phyloP scores from a whole-genome alignment of 768 basidiomycete species.

The Leccinum boreale region DNA sequence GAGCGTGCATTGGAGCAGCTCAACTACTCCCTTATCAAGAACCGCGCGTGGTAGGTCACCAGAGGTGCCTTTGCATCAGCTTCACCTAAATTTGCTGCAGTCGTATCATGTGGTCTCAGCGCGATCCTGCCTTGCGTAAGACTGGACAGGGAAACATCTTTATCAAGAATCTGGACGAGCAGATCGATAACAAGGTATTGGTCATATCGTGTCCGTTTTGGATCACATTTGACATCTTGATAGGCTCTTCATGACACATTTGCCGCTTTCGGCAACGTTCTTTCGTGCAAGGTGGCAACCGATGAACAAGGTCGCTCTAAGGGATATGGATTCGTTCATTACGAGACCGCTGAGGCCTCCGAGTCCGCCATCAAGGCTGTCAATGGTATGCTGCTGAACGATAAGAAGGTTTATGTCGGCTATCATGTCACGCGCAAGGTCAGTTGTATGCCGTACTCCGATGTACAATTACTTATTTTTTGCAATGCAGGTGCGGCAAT shows the following conservation, averaged over 20 bases:
- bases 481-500: conserved; percentile 77
- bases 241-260: conserved; percentile 99
- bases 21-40: conserved; percentile 99
- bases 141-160: conserved; percentile 99
- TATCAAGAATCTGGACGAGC: conserved; percentile 98
- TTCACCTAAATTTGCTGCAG: conserved; percentile 35
- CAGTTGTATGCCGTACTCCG: conserved; percentile 11
- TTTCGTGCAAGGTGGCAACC: conserved; percentile 98
- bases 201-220: background rate
- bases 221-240: background rate
- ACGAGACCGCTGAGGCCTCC: conserved; percentile 96
- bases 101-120: conserved; percentile 99
- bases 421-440: conserved; percentile 97
- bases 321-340: conserved; percentile 99
- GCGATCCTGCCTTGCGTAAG: conserved; percentile 98
- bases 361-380: conserved; percentile 97
- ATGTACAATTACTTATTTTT: background rate
- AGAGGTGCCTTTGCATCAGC: background rate
- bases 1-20: conserved; percentile 98
- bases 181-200: conserved; percentile 91
- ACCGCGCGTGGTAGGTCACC: conserved; percentile 81
- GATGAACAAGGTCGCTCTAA: conserved; percentile 95
- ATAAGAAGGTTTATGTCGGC: conserved; percentile 99
- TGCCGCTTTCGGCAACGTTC: conserved; percentile 96
- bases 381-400: conserved; percentile 98